These are phyloP conservation scores for Xerocomus cyaneibrunnescens DNA, from an alignment of 1,284 basidiomycete genomes.

Conservation along the genomic window DNA sequence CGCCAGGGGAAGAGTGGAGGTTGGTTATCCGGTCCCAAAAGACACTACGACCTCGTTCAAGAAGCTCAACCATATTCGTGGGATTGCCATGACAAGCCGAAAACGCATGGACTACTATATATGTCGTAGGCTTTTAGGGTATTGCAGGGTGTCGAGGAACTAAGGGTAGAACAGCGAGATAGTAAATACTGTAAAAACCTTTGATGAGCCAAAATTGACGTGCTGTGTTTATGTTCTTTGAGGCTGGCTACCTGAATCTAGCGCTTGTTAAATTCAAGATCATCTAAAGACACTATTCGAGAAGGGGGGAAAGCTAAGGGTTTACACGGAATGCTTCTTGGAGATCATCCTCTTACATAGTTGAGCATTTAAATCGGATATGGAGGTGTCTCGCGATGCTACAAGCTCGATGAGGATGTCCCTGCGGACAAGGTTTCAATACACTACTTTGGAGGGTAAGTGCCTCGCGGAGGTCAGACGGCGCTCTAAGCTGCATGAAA, in stretches of 20 bases:
- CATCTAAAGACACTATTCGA: no score
- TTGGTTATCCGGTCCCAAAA: background rate
- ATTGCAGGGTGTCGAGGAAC: background rate
- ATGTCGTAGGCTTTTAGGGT: background rate
- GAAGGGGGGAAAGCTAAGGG: no score
- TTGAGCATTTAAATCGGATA: no score
- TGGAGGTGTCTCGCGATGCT: no score
- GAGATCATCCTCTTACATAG: no score
- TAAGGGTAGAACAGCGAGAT: background rate
- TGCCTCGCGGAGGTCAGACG: background rate
- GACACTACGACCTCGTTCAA: background rate
- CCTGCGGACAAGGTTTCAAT: background rate
- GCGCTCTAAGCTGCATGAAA: background rate
- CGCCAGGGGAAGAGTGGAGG: background rate
- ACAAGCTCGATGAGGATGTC: background rate
- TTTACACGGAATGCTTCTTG: no score
- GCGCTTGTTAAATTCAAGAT: no score
- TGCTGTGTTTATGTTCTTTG: no score
- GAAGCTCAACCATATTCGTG: background rate
- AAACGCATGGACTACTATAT: background rate
- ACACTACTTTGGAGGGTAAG: background rate
- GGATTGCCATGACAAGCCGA: background rate
- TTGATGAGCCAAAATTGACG: no score
- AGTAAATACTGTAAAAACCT: no score
- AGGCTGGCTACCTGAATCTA: no score